Percentiles rank a stretch among this genome's conserved stretches.
These are phyloP conservation scores for Monosporozyma servazzii DNA, from an alignment of 805 yeast genomes.

Conservation along the genomic window DNA sequence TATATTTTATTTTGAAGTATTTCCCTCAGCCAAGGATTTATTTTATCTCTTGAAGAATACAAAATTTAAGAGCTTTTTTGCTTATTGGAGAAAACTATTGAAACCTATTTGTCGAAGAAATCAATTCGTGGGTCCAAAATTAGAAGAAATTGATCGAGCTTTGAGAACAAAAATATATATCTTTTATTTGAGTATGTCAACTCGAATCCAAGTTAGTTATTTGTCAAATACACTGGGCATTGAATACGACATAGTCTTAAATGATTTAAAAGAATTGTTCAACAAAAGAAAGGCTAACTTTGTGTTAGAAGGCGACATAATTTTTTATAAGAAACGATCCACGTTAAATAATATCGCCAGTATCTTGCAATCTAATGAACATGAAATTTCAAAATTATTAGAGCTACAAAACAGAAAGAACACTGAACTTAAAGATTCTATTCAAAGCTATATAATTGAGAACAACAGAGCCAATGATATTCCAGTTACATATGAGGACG, in stretches of 20 bases:
- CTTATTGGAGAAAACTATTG: conserved; percentile 18
- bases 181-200: conserved; percentile 23
- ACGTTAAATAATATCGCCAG: conserved; percentile 6
- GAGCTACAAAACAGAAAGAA: neutral
- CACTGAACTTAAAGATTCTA: neutral
- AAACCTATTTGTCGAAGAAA: conserved; percentile 11
- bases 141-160: conserved; percentile 13
- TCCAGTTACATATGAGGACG: neutral
- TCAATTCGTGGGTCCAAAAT: conserved; percentile 12
- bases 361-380: neutral
- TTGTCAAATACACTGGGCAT: conserved; percentile 18
- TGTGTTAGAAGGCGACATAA: conserved; percentile 11
- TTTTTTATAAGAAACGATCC: neutral
- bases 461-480: conserved; percentile 1
- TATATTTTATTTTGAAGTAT: conserved; percentile 8
- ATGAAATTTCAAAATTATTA: conserved; percentile 2
- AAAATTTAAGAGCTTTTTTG: conserved; percentile 17
- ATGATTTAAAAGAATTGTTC: conserved; percentile 16
- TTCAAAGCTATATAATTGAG: conserved; percentile 1
- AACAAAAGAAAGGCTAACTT: conserved; percentile 7
- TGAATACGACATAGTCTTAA: conserved; percentile 8
- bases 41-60: conserved; percentile 16
- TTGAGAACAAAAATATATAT: conserved; percentile 24
- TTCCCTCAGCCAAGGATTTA: conserved; percentile 11
- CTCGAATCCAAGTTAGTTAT: conserved; percentile 16